A percentile compares a stretch with the other conserved stretches of the same genome.
These are phyloP conservation scores for Lepiota venenata DNA, from an alignment of 768 basidiomycete genomes.

Conservation along the genomic window DNA sequence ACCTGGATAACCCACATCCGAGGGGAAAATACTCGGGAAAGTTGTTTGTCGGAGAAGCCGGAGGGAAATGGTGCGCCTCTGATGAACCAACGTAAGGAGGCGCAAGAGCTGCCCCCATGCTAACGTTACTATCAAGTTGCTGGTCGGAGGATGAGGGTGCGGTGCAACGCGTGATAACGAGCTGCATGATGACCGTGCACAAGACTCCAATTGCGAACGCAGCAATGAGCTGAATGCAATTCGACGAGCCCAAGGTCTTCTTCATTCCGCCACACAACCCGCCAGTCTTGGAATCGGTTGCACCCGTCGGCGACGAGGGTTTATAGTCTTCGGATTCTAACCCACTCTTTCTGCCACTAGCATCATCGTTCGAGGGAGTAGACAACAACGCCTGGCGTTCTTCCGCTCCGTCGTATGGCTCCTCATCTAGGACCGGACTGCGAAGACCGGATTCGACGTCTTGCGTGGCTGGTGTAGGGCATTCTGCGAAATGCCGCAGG, in stretches of 20 bases:
- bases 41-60: slow-evolving; percentile 67
- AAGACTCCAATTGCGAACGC: slow-evolving; percentile 10
- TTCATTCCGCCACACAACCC: not conserved
- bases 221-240: slow-evolving; percentile 5
- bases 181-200: slow-evolving; percentile 7
- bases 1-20: slow-evolving; percentile 74
- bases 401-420: slow-evolving; percentile 1
- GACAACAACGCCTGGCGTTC: slow-evolving; percentile 9
- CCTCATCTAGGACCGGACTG: slow-evolving; percentile 5
- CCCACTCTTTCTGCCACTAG: not conserved
- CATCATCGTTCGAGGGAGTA: not conserved
- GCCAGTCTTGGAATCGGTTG: not conserved
- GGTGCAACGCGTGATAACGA: slow-evolving; percentile 1
- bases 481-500: not conserved
- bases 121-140: not conserved
- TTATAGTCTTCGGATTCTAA: not conserved
- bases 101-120: slow-evolving; percentile 30
- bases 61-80: slow-evolving; percentile 66
- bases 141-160: not conserved
- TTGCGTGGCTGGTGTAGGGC: not conserved
- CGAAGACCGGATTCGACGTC: slow-evolving; percentile 3
- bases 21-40: slow-evolving; percentile 73
- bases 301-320: not conserved
- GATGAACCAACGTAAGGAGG: slow-evolving; percentile 74
- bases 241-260: slow-evolving; percentile 5